Evolutionary conservation across 495 filamentous ascomycete species (phyloP).

Genomic region (Astrothelium macrocarpum): DNA sequence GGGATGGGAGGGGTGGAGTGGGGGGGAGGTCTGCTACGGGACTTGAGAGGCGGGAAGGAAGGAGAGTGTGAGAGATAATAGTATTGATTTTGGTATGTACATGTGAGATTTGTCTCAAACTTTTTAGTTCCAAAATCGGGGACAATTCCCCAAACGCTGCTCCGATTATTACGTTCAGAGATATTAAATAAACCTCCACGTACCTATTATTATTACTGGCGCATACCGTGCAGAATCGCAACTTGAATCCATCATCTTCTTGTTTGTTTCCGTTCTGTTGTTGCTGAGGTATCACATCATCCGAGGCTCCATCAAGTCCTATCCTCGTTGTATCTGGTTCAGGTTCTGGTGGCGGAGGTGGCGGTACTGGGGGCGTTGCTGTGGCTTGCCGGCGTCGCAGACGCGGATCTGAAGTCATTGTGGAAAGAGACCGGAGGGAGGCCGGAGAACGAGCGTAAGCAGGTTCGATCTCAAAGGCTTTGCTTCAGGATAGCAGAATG

Average conservation of each 20-base stretch:
- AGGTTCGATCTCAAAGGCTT: too few relatives aligned
- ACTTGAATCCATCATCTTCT: constrained; percentile 46
- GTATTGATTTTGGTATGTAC: constrained; percentile 1
- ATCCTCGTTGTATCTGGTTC: constrained; percentile 20
- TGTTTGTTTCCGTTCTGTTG: constrained; percentile 23
- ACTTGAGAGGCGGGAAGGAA: neutral
- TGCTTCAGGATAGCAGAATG: too few relatives aligned
- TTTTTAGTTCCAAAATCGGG: too few relatives aligned
- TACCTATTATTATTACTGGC: constrained; percentile 94
- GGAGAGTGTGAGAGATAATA: neutral
- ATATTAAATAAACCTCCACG: constrained; percentile 15
- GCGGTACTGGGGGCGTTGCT: constrained; percentile 43
- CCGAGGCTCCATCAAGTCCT: constrained; percentile 34
- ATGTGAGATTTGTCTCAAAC: neutral
- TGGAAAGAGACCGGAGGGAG: constrained; percentile 16
- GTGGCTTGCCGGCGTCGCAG: constrained; percentile 39
- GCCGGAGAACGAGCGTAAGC: too few relatives aligned
- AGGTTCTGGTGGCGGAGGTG: constrained; percentile 41
- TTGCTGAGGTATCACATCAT: constrained; percentile 41
- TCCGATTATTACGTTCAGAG: neutral
- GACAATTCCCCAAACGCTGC: too few relatives aligned
- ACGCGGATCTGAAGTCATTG: constrained; percentile 50
- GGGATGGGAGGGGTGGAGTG: neutral
- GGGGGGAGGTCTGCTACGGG: neutral
- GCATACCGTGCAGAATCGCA: constrained; percentile 98